Conservation (phyloP, 331 rosid species). For the Rhamnella rubrinervis region DNA sequence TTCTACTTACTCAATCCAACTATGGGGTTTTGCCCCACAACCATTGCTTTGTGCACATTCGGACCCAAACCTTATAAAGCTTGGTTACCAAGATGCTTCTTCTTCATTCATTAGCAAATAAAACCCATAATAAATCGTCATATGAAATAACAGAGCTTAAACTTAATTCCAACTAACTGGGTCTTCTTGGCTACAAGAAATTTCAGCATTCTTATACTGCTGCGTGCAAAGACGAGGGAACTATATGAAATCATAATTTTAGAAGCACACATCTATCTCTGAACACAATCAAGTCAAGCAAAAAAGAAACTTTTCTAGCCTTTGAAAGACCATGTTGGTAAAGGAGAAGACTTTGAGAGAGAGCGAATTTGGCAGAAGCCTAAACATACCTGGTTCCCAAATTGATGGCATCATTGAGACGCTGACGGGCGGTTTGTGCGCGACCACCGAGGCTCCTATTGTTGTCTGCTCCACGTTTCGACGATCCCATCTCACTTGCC, state of each 20-base stretch:
- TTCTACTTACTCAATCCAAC: not conserved
- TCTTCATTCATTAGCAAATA: not conserved
- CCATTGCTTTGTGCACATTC: not conserved
- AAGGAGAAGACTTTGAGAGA: not conserved
- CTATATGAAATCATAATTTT: too few relatives aligned
- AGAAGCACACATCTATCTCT: not conserved
- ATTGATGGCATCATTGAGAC: constrained; percentile 67
- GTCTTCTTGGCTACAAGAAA: not conserved
- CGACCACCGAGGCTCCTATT: constrained; percentile 43
- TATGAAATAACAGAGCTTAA: not conserved
- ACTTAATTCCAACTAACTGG: not conserved
- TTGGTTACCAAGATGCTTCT: not conserved
- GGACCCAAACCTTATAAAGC: too few relatives aligned
- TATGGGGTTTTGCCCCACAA: not conserved
- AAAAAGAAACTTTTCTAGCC: not conserved
- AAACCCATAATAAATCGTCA: not conserved
- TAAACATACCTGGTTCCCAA: constrained; percentile 66
- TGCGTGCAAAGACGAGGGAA: too few relatives aligned
- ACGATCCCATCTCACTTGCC: constrained; percentile 41
- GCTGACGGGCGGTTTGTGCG: constrained; percentile 57
- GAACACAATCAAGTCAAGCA: not conserved
- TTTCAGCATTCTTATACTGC: too few relatives aligned
- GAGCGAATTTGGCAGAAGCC: too few relatives aligned
- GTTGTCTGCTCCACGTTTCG: constrained; percentile 39
- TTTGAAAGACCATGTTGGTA: not conserved